These are phyloP conservation scores for Corynespora cassiicola DNA, from an alignment of 2,329 filamentous ascomycete genomes.

Conservation along the genomic window DNA sequence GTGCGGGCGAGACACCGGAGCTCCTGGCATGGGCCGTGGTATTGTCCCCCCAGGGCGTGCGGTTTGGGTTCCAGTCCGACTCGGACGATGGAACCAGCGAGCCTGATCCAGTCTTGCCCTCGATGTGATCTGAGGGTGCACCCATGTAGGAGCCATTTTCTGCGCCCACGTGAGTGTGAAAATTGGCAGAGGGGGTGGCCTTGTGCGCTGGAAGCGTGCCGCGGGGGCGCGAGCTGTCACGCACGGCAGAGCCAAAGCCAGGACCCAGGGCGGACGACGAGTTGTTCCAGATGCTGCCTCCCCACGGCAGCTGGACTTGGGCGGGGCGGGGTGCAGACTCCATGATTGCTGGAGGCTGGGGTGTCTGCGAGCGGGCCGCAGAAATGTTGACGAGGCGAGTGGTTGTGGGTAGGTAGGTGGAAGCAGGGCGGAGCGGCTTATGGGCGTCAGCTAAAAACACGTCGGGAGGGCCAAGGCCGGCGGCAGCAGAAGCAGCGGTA, in stretches of 20 bases:
- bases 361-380: conserved; percentile 1
- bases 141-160: conserved; percentile 36
- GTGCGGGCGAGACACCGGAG: conserved; percentile 44
- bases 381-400: conserved; percentile 10
- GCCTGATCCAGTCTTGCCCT: conserved; percentile 70
- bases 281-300: conserved; percentile 45
- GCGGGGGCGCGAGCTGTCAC: conserved; percentile 41
- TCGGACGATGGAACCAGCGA: conserved; percentile 74
- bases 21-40: conserved; percentile 37
- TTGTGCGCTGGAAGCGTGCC: conserved; percentile 26
- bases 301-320: conserved; percentile 27
- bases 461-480: too few relatives aligned
- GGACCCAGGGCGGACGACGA: conserved; percentile 25
- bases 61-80: conserved; percentile 67
- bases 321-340: too few relatives aligned
- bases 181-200: neutral
- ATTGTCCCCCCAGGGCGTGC: conserved; percentile 66
- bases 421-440: conserved; percentile 29
- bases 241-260: conserved; percentile 31
- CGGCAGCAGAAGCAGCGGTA: too few relatives aligned
- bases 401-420: conserved; percentile 7
- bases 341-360: neutral
- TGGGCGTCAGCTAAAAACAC: conserved; percentile 49
- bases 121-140: conserved; percentile 43
- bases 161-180: conserved; percentile 14